These are phyloP conservation scores for Asterophora lycoperdoides DNA, from an alignment of 768 basidiomycete species.

Conservation along the genomic window DNA sequence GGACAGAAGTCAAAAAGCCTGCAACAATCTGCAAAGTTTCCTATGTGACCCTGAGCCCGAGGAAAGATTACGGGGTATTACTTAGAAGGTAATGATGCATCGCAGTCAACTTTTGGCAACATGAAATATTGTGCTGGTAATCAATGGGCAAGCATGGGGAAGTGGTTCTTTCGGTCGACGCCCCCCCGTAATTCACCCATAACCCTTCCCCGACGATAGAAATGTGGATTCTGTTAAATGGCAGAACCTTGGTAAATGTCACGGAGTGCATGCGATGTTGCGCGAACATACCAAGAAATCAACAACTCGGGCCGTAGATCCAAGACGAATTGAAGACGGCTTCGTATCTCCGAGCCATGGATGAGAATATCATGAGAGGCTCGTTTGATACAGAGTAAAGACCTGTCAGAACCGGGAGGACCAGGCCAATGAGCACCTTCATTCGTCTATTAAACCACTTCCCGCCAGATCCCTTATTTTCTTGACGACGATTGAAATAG, in stretches of 20 bases:
- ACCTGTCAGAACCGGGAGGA: conserved; percentile 54
- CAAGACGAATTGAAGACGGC: conserved; percentile 44
- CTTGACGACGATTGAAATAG: conserved; percentile 32
- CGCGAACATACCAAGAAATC: no score
- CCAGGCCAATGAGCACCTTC: conserved; percentile 31
- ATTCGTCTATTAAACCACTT: conserved; percentile 17
- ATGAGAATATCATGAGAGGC: conserved; percentile 51
- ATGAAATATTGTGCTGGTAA: no score
- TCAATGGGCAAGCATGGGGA: conserved; percentile 72
- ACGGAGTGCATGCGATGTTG: no score
- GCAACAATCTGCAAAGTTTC: no score
- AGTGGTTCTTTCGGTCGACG: conserved; percentile 32
- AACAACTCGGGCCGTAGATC: conserved; percentile 37
- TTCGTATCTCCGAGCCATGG: conserved; percentile 45
- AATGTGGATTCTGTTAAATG: no score
- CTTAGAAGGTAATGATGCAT: no score
- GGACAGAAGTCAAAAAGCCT: no score
- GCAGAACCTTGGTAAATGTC: no score
- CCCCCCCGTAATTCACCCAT: background rate
- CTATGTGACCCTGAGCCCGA: no score
- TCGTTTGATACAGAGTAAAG: conserved; percentile 51
- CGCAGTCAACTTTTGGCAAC: no score
- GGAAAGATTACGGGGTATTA: no score
- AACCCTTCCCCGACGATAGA: no score
- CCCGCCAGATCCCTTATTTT: conserved; percentile 8